phyloP scores from a whole-genome alignment of 768 basidiomycete species.

The Boletus speciosus region DNA sequence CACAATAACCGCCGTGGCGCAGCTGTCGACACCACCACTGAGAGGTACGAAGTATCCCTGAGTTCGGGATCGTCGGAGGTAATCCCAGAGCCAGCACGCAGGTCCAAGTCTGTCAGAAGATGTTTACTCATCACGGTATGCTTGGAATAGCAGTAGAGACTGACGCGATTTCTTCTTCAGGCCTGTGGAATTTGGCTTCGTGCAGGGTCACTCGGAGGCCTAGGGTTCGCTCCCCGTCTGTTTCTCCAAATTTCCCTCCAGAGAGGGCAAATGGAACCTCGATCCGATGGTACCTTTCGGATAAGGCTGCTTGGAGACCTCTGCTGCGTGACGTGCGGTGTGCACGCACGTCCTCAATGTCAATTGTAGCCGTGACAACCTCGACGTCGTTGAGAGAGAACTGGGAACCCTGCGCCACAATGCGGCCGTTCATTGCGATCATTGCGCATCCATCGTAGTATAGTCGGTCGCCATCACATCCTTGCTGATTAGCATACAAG shows the following conservation, averaged over 20 bases:
- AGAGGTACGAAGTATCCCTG: constrained; percentile 96
- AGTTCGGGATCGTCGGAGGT: constrained; percentile 86
- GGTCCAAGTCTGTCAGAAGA: constrained; percentile 71
- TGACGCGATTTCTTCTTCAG: constrained; percentile 98
- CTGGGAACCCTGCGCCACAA: constrained; percentile 94
- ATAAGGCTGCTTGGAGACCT: constrained; percentile 81
- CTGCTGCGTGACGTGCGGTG: constrained; percentile 82
- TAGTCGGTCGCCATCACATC: constrained; percentile 95
- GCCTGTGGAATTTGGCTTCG: constrained; percentile 59
- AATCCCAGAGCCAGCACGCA: constrained; percentile 99
- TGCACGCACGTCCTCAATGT: constrained; percentile 94
- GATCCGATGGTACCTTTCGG: constrained; percentile 76
- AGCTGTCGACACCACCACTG: constrained; percentile 96
- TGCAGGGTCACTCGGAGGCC: constrained; percentile 45
- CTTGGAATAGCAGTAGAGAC: constrained; percentile 22
- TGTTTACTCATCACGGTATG: not conserved
- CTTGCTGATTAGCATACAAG: constrained; percentile 98
- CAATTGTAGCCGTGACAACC: constrained; percentile 92
- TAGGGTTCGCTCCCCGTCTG: constrained; percentile 48
- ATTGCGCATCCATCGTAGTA: constrained; percentile 98
- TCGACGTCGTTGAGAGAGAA: constrained; percentile 96
- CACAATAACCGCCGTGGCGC: constrained; percentile 93
- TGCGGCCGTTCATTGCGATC: constrained; percentile 90
- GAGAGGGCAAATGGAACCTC: constrained; percentile 80
- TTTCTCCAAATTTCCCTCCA: constrained; percentile 66